Evolutionary conservation across 306 rosid species (phyloP).

Genomic region (Notholithocarpus densiflorus): DNA sequence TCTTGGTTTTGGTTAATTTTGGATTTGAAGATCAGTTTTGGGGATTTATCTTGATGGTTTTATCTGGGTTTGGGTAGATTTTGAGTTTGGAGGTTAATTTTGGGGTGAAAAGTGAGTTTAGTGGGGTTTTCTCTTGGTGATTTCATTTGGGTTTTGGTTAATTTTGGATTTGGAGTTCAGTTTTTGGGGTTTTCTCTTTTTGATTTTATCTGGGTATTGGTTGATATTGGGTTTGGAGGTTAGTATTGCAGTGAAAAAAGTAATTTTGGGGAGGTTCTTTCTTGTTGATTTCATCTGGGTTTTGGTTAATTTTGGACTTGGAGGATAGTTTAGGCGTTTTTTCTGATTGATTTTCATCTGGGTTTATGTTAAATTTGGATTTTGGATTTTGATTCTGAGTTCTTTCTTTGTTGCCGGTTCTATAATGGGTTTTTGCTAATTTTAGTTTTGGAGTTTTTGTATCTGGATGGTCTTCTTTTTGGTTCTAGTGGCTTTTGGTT

Average conservation of each 20-base stretch:
- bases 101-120: too few relatives aligned
- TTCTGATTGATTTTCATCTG: background rate
- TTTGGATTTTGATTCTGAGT: constrained; percentile 1
- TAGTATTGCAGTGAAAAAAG: background rate
- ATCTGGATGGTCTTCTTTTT: background rate
- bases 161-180: too few relatives aligned
- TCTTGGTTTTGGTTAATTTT: too few relatives aligned
- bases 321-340: background rate
- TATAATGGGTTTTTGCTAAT: background rate
- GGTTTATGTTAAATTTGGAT: background rate
- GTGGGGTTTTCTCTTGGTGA: too few relatives aligned
- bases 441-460: background rate
- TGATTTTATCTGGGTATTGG: too few relatives aligned
- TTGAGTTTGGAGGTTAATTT: too few relatives aligned
- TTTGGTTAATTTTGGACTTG: background rate
- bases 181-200: background rate
- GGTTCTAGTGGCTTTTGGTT: background rate
- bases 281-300: background rate
- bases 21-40: too few relatives aligned
- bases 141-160: too few relatives aligned
- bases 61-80: too few relatives aligned
- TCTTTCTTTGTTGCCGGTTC: background rate
- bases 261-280: too few relatives aligned
- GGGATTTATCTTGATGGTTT: too few relatives aligned
- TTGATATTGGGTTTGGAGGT: background rate